Conservation (phyloP, 1,284 basidiomycete species). For the Dichomitus squalens region DNA sequence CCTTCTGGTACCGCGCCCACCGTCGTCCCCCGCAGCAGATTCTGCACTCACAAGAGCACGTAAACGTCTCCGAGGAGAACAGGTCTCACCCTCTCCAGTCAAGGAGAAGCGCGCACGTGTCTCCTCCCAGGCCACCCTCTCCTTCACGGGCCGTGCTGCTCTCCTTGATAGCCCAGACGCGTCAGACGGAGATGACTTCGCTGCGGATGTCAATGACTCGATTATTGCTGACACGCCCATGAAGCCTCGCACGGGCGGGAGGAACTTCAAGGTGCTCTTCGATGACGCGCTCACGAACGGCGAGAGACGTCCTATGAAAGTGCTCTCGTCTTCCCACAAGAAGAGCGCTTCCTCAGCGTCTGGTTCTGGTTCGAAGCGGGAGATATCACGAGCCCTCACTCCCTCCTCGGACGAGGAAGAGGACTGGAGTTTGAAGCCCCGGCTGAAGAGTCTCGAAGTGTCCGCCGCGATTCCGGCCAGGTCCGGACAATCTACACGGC, state of each 20-base stretch:
- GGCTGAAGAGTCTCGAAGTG: slow-evolving; percentile 21
- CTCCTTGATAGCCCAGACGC: slow-evolving; percentile 34
- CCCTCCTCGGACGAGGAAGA: slow-evolving; percentile 32
- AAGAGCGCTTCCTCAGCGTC: slow-evolving; percentile 21
- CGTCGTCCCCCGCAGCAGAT: slow-evolving; percentile 19
- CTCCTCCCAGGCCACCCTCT: slow-evolving; percentile 34
- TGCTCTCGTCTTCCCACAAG: slow-evolving; percentile 21
- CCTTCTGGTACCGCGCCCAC: slow-evolving; percentile 15
- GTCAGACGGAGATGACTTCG: slow-evolving; percentile 40
- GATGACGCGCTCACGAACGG: slow-evolving; percentile 45
- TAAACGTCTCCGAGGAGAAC: slow-evolving; percentile 78
- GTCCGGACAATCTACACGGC: slow-evolving; percentile 6
- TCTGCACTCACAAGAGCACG: slow-evolving; percentile 65
- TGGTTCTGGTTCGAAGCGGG: slow-evolving; percentile 17
- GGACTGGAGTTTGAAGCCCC: slow-evolving; percentile 27
- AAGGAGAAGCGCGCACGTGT: slow-evolving; percentile 70
- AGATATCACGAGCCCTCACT: slow-evolving; percentile 31
- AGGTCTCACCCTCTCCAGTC: slow-evolving; percentile 77
- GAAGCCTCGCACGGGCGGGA: slow-evolving; percentile 56
- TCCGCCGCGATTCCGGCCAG: slow-evolving; percentile 19
- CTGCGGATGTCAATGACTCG: slow-evolving; percentile 40
- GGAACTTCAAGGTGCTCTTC: slow-evolving; percentile 68
- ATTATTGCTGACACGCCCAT: slow-evolving; percentile 72
- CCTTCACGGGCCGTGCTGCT: slow-evolving; percentile 28
- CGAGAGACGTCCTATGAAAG: slow-evolving; percentile 18